These are phyloP conservation scores for Botrytis byssoidea DNA, from an alignment of 2,329 filamentous ascomycete genomes.

Conservation along the genomic window DNA sequence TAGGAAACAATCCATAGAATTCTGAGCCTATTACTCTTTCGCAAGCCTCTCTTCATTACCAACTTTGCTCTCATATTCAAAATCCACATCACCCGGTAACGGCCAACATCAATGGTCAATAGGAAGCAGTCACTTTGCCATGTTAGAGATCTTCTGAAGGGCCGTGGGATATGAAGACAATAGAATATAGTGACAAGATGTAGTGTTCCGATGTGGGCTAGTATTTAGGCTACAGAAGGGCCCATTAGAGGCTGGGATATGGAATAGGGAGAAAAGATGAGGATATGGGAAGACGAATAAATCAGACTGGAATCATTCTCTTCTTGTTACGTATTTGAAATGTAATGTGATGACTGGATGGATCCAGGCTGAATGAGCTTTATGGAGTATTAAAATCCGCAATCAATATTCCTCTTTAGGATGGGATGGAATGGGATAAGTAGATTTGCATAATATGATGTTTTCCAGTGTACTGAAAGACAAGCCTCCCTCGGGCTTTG, in stretches of 20 bases:
- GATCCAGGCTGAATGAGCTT: neutral
- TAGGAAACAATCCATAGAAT: neutral
- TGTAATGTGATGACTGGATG: neutral
- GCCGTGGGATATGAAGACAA: neutral
- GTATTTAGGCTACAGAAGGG: neutral
- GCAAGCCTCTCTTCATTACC: neutral
- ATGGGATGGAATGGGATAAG: neutral
- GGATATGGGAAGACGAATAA: neutral
- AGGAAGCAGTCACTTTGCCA: neutral
- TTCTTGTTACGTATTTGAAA: neutral
- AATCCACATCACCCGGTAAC: neutral
- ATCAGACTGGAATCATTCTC: neutral
- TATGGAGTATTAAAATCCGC: neutral
- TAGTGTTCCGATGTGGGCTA: neutral
- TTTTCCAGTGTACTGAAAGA: neutral
- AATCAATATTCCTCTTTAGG: neutral
- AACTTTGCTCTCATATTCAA: neutral
- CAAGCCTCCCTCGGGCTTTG: neutral
- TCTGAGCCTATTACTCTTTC: neutral
- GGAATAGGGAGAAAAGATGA: too few species aligned
- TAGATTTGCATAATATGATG: neutral
- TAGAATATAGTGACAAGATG: neutral
- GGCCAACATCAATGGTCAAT: neutral
- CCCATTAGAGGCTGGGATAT: neutral
- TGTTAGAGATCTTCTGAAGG: neutral